These are phyloP conservation scores for Corymbia citriodora DNA, from an alignment of 441 rosid species.

Conservation along the genomic window DNA sequence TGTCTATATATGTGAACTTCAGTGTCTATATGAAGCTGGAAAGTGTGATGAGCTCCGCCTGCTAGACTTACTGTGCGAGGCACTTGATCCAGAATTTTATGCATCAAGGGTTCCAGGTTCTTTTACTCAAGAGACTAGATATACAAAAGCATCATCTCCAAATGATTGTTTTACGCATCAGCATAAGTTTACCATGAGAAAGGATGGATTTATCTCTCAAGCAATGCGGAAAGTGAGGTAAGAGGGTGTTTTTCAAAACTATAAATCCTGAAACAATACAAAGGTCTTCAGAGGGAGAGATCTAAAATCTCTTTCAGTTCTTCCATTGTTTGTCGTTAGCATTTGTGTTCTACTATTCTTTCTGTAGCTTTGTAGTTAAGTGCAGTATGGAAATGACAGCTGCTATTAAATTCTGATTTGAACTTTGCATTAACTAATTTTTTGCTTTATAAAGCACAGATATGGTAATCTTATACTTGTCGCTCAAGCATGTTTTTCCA, in stretches of 20 bases:
- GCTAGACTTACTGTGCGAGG: constrained; percentile 81
- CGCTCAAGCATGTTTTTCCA: background rate
- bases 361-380: background rate
- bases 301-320: background rate
- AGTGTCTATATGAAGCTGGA: constrained; percentile 76
- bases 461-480: background rate
- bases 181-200: constrained; percentile 15
- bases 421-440: background rate
- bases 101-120: constrained; percentile 23
- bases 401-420: background rate
- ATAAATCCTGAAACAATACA: constrained; percentile 3
- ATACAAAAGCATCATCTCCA: constrained; percentile 19
- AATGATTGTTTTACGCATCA: constrained; percentile 5
- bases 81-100: constrained; percentile 66
- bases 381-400: background rate
- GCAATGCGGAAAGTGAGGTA: constrained; percentile 67
- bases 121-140: constrained; percentile 4
- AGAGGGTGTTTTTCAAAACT: background rate
- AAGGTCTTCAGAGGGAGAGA: background rate
- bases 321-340: background rate
- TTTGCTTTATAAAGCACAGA: background rate
- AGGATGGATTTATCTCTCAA: constrained; percentile 34
- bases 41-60: constrained; percentile 53
- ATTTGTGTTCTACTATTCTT: background rate
- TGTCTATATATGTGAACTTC: constrained; percentile 16